phyloP scores from a whole-genome alignment of 352 stramenopile genomes.

The Globisporangium cederbergense region DNA sequence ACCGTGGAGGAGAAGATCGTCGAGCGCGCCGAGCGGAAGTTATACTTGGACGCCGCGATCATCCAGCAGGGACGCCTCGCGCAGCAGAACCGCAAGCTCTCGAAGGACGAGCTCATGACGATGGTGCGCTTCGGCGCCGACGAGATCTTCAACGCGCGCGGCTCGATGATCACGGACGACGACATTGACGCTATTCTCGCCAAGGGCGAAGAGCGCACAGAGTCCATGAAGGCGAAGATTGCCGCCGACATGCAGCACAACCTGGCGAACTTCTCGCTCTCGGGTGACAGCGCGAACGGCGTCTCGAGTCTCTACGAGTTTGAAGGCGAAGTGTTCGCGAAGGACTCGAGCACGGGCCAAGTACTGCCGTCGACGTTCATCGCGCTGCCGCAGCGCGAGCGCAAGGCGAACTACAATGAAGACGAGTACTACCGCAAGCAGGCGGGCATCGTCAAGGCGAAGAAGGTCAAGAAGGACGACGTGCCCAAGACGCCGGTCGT shows the following conservation, averaged over 20 bases:
- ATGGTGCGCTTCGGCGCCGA: slow-evolving; percentile 92
- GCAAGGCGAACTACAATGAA: slow-evolving; percentile 95
- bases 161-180: slow-evolving; percentile 90
- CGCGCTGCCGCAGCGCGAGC: slow-evolving; percentile 77
- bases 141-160: slow-evolving; percentile 87
- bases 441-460: slow-evolving; percentile 71
- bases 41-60: slow-evolving; percentile 98
- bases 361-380: slow-evolving; percentile 90
- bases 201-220: slow-evolving; percentile 88
- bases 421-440: slow-evolving; percentile 96
- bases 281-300: slow-evolving; percentile 77
- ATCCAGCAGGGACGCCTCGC: slow-evolving; percentile 98
- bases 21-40: slow-evolving; percentile 96
- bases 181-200: slow-evolving; percentile 92
- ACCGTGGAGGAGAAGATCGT: slow-evolving; percentile 99
- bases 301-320: slow-evolving; percentile 88
- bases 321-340: slow-evolving; percentile 87
- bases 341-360: slow-evolving; percentile 74
- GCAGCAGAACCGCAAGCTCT: slow-evolving; percentile 89
- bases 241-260: slow-evolving; percentile 94
- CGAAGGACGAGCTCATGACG: slow-evolving; percentile 97
- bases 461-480: slow-evolving; percentile 88
- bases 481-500: slow-evolving; percentile 88
- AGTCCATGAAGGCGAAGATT: slow-evolving; percentile 87
- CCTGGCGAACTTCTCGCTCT: slow-evolving; percentile 93